Conservation (phyloP, 2,329 filamentous ascomycete genomes). For the Botryosphaeria dothidea region DNA sequence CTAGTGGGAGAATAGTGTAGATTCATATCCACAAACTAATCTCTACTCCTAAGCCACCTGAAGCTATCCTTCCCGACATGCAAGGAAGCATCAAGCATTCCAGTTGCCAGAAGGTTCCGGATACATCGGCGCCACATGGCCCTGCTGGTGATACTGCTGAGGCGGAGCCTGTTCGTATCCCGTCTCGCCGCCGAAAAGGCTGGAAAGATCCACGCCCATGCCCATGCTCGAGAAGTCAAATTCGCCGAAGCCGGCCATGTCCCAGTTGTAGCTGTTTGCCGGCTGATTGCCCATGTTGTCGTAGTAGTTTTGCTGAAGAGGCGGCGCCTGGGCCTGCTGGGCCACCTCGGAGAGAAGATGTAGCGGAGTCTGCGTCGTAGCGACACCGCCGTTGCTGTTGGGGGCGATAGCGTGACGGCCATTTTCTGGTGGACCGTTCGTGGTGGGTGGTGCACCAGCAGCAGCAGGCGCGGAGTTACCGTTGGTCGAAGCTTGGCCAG, state of each 20-base stretch:
- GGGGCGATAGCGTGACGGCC: conserved; percentile 34
- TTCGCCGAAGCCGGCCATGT: conserved; percentile 3
- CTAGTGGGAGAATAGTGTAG: not conserved
- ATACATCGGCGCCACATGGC: not conserved
- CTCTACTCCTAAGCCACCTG: not conserved
- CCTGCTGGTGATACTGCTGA: not conserved
- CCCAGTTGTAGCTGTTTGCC: conserved; percentile 1
- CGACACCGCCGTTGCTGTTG: conserved; percentile 24
- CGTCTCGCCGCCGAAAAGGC: conserved; percentile 11
- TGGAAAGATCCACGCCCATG: conserved; percentile 15
- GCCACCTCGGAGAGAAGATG: conserved; percentile 43
- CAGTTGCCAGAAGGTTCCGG: conserved; percentile 1
- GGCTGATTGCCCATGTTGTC: not conserved
- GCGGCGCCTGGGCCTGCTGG: conserved; percentile 17
- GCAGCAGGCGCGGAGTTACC: not conserved
- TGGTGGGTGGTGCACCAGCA: not conserved
- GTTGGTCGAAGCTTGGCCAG: not conserved
- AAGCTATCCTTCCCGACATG: not conserved
- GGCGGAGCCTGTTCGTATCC: conserved; percentile 1
- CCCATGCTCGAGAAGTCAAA: conserved; percentile 14
- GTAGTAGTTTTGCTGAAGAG: conserved; percentile 12
- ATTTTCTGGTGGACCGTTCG: conserved; percentile 11
- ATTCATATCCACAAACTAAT: not conserved
- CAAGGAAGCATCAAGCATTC: not conserved
- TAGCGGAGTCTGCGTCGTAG: conserved; percentile 37